Evolutionary conservation across 805 yeast genomes (phyloP), one percentile per base, ranked within the genome.

Genomic region (Scheffersomyces lignosus): DNA sequence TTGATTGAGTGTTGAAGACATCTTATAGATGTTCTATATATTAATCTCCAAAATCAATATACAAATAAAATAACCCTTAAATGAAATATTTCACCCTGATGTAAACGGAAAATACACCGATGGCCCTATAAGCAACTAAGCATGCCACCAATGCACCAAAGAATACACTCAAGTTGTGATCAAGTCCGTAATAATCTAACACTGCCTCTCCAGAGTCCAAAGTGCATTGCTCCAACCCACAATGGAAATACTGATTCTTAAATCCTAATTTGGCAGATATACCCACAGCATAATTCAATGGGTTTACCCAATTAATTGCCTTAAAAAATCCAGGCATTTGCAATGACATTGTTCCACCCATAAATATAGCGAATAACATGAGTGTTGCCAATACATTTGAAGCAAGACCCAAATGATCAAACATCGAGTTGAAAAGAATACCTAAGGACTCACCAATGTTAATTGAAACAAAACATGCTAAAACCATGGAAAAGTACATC

Each of bases 131-230:
- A 14, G 52, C 37, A 5, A 66, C 54, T 13, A 68, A 43, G 43
- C 71, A 64, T 3, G 64, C 62, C 12, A 60, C 44, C 14, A 68
- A 48, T 0, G 66, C 73, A 2, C 70, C 70, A 42, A 64, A 52
- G 32, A 45, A 52, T 3, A 50, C 57, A 3, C 56, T 51, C 6
- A 63, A 36, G 26, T 56, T 45, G 44, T 49, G 45, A 15, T 50
- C 45, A 36, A 69, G 51, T 3, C 55, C 49, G 36, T 65, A 67
- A 14, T 50, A 47, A 9, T 60, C 51, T 24, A 69, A 54, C 3
- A 69, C 67, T 8, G 46, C 48, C 10, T 52, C 48, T 2, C 73
- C 75, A 1, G 64, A 43, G 12, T 45, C 38, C 25, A 69, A 52
- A 5, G 50, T 30, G 38, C 70, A 63, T 6, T 36, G 35, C 3